Evolutionary conservation across 140 eudicot species (phyloP).

Genomic region (Anethum foeniculum): DNA sequence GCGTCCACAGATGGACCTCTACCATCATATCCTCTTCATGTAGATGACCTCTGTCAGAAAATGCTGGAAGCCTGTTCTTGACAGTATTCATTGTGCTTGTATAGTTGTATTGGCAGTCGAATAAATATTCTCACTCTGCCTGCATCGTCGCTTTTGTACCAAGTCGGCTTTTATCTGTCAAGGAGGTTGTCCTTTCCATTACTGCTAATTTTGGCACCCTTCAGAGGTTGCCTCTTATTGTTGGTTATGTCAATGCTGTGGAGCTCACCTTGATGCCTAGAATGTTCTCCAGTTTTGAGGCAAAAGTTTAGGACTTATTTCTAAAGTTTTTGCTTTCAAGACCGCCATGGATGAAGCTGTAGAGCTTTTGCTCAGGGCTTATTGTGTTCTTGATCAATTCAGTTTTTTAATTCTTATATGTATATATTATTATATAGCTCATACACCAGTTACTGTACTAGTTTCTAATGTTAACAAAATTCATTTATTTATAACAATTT

Average conservation of each 20-base stretch:
- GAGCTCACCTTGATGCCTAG: constrained; percentile 71
- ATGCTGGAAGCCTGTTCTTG: constrained; percentile 64
- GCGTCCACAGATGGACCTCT: too few relatives aligned
- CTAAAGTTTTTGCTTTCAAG: constrained; percentile 39
- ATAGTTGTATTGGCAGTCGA: constrained; percentile 69
- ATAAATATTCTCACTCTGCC: constrained; percentile 54
- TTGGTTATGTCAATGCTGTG: constrained; percentile 71
- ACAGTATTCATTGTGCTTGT: constrained; percentile 63
- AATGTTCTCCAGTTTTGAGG: constrained; percentile 49
- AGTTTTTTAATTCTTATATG: too few relatives aligned
- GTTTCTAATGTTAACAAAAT: background rate
- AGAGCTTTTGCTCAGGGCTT: constrained; percentile 47
- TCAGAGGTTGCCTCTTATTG: constrained; percentile 75
- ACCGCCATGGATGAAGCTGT: constrained; percentile 44
- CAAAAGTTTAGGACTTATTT: constrained; percentile 60
- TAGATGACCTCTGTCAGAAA: too few relatives aligned
- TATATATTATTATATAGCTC: background rate
- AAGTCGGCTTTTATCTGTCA: constrained; percentile 59
- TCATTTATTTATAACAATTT: too few relatives aligned
- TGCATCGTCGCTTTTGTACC: constrained; percentile 55
- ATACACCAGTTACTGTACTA: background rate
- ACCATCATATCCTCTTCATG: too few relatives aligned
- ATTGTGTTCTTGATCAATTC: background rate
- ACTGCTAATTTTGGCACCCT: constrained; percentile 79
- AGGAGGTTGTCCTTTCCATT: constrained; percentile 76